These are phyloP conservation scores for Pichia kluyveri DNA, from an alignment of 805 yeast genomes.

Conservation along the genomic window DNA sequence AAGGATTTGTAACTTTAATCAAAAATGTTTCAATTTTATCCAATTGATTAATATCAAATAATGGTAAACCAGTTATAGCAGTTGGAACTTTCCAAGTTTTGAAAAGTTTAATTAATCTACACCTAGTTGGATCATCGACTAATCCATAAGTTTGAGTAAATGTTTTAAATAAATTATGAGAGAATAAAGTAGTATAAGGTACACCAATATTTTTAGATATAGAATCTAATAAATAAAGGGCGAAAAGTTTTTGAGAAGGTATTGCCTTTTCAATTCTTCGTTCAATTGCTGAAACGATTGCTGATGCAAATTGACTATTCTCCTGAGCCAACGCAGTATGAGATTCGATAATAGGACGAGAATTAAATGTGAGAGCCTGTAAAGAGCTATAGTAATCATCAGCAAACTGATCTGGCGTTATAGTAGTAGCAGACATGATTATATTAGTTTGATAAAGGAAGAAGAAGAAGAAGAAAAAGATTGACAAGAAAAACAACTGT, in stretches of 20 bases:
- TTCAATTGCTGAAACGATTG: constrained; percentile 68
- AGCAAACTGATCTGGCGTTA: constrained; percentile 19
- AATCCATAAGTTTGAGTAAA: constrained; percentile 73
- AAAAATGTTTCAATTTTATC: constrained; percentile 69
- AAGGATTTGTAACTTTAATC: constrained; percentile 43
- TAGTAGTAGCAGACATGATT: not conserved
- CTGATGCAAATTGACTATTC: constrained; percentile 66
- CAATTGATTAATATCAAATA: constrained; percentile 65
- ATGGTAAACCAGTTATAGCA: constrained; percentile 50
- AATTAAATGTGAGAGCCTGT: constrained; percentile 74
- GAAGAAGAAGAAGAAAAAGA: too few relatives aligned
- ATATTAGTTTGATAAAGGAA: too few relatives aligned
- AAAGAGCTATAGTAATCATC: constrained; percentile 66
- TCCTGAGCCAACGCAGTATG: constrained; percentile 84
- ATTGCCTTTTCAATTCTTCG: constrained; percentile 65
- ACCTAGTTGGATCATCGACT: constrained; percentile 67
- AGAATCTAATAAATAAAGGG: constrained; percentile 81
- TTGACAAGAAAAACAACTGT: too few relatives aligned
- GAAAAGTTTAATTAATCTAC: constrained; percentile 66
- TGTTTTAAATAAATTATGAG: constrained; percentile 56
- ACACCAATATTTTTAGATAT: constrained; percentile 84
- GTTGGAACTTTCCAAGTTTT: constrained; percentile 80
- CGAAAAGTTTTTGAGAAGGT: constrained; percentile 77
- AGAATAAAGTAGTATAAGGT: constrained; percentile 78
- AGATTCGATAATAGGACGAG: constrained; percentile 80